Evolutionary conservation across 2,329 filamentous ascomycete genomes (phyloP).

Genomic region (Tolypocladium ophioglossoides): DNA sequence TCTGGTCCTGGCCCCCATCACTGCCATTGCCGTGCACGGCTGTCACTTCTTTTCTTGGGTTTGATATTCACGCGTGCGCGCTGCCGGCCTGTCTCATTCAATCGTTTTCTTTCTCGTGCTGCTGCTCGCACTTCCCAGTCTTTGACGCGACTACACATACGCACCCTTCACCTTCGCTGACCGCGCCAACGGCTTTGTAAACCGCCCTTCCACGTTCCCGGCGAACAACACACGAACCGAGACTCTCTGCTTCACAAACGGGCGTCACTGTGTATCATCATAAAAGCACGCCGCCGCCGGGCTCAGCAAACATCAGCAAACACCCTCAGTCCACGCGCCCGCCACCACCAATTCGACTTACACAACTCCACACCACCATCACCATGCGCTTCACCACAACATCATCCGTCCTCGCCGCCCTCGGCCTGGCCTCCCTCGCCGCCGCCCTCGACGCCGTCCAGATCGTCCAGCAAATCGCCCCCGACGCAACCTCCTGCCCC

Average conservation of each 20-base stretch:
- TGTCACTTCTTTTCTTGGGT: no score
- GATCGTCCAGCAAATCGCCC: constrained; percentile 42
- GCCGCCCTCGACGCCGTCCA: constrained; percentile 15
- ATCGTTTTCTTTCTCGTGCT: neutral
- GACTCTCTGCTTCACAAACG: neutral
- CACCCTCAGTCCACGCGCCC: neutral
- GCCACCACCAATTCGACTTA: neutral
- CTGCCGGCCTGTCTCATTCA: neutral
- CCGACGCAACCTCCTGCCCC: constrained; percentile 36
- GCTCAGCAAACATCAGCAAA: neutral
- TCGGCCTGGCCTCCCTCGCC: constrained; percentile 7
- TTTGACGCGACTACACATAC: neutral
- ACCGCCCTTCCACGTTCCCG: neutral
- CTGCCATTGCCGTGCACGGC: no score
- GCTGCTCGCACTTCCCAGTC: neutral
- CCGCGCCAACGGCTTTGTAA: neutral
- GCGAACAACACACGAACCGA: neutral
- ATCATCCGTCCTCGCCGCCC: constrained; percentile 4
- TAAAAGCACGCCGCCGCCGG: neutral
- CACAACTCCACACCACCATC: neutral
- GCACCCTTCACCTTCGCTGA: neutral
- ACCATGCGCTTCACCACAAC: constrained; percentile 16
- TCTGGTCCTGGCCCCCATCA: no score
- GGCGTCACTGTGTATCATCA: neutral
- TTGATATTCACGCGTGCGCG: no score